Evolutionary conservation across 2,329 filamentous ascomycete species (phyloP).

Genomic region (Boeremia exigua): DNA sequence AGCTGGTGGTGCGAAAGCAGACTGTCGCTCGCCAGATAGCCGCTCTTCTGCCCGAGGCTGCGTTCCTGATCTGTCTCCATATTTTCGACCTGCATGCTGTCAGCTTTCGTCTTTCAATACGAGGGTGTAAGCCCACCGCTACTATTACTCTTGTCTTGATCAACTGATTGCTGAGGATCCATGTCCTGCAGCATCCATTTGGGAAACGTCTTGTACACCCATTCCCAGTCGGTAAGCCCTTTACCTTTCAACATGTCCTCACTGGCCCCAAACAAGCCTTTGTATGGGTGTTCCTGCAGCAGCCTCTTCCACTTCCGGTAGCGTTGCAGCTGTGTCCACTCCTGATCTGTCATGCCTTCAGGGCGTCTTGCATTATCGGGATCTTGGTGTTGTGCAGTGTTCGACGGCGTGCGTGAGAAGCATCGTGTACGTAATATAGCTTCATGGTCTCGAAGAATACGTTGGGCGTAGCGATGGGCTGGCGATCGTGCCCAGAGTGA

Average conservation of each 20-base stretch:
- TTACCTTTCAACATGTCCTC: conserved; percentile 43
- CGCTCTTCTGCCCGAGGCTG: not conserved
- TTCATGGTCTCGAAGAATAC: conserved; percentile 30
- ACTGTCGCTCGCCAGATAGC: conserved; percentile 1
- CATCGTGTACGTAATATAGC: conserved; percentile 32
- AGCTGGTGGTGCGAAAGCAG: conserved; percentile 23
- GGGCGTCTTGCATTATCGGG: conserved; percentile 25
- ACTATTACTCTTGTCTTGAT: not conserved
- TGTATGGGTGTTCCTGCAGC: conserved; percentile 51
- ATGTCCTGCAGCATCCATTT: conserved; percentile 43
- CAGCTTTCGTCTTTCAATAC: not conserved
- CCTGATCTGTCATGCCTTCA: conserved; percentile 33
- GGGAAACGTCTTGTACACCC: conserved; percentile 38
- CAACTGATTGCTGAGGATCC: conserved; percentile 13
- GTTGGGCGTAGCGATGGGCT: conserved; percentile 32
- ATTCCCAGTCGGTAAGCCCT: conserved; percentile 40
- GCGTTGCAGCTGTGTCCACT: conserved; percentile 40
- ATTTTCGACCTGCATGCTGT: not conserved
- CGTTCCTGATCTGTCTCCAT: not conserved
- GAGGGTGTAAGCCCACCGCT: not conserved
- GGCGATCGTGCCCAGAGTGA: conserved; percentile 29
- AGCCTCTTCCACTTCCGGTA: conserved; percentile 37
- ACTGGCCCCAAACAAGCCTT: conserved; percentile 51
- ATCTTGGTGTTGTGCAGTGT: conserved; percentile 31
- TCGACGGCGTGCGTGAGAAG: conserved; percentile 36